Evolutionary conservation across 2,329 filamentous ascomycete genomes (phyloP).

Genomic region (Fusarium cicatricum): DNA sequence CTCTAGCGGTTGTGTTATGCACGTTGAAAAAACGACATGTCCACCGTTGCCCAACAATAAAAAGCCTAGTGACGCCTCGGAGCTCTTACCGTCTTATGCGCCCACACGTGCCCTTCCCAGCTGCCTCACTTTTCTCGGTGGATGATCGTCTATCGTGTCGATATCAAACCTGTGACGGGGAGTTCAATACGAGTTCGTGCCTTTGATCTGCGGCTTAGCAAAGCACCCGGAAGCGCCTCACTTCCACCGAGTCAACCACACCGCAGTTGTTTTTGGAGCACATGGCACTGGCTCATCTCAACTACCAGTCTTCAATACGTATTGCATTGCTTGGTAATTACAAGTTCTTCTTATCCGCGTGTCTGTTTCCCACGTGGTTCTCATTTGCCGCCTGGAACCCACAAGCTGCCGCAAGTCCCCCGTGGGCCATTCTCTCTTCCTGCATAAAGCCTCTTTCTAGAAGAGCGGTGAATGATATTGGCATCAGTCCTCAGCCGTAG

Average conservation of each 20-base stretch:
- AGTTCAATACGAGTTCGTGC: background rate
- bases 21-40: background rate
- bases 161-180: constrained; percentile 1
- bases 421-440: constrained; percentile 9
- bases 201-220: background rate
- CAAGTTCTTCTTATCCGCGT: constrained; percentile 11
- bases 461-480: constrained; percentile 32
- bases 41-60: constrained; percentile 5
- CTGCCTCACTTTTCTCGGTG: background rate
- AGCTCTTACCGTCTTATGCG: background rate
- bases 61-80: background rate
- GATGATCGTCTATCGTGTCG: background rate
- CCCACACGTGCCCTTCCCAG: constrained; percentile 21
- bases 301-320: constrained; percentile 6
- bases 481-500: constrained; percentile 18
- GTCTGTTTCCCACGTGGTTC: constrained; percentile 3
- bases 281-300: constrained; percentile 26
- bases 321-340: too few species aligned
- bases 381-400: constrained; percentile 21
- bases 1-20: constrained; percentile 12
- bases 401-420: constrained; percentile 19
- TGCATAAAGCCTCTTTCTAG: constrained; percentile 25
- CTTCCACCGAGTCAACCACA: constrained; percentile 6
- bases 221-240: background rate
- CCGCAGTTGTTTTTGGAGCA: constrained; percentile 12